Evolutionary conservation across 768 basidiomycete species (phyloP).

Genomic region (Amanita rimosa): DNA sequence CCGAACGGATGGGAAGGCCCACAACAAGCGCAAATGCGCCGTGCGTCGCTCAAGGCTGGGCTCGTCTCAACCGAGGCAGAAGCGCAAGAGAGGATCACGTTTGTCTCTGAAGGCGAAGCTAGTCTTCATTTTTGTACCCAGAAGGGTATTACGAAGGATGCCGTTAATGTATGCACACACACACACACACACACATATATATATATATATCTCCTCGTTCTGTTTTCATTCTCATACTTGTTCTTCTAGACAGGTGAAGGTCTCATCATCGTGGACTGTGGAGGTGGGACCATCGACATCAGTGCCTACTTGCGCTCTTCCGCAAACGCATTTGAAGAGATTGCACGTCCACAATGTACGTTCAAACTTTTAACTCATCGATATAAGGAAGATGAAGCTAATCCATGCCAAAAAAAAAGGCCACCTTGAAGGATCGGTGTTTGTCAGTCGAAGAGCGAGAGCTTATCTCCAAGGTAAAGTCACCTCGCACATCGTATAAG

Average conservation of each 20-base stretch:
- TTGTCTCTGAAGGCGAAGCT: constrained; percentile 47
- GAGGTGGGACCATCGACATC: background rate
- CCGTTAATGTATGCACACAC: constrained; percentile 17
- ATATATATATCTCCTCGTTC: too few relatives aligned
- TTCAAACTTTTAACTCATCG: background rate
- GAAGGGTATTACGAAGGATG: constrained; percentile 16
- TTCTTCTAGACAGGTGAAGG: background rate
- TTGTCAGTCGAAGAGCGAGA: constrained; percentile 33
- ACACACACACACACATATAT: too few relatives aligned
- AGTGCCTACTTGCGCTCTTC: background rate
- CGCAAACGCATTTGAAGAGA: background rate
- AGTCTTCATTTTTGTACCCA: constrained; percentile 36
- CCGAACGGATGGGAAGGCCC: constrained; percentile 46
- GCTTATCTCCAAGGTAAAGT: constrained; percentile 25
- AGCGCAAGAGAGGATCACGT: constrained; percentile 26
- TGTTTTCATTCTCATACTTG: background rate
- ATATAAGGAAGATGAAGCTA: background rate
- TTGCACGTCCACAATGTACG: constrained; percentile 6
- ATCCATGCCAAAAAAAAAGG: too few relatives aligned
- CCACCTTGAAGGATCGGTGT: constrained; percentile 38
- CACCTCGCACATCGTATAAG: background rate
- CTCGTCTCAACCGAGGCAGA: constrained; percentile 24
- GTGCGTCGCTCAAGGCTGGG: constrained; percentile 33
- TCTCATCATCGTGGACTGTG: background rate
- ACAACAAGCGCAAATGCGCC: constrained; percentile 38